phyloP scores from a whole-genome alignment of 257 asterid species.

The Echium plantagineum region DNA sequence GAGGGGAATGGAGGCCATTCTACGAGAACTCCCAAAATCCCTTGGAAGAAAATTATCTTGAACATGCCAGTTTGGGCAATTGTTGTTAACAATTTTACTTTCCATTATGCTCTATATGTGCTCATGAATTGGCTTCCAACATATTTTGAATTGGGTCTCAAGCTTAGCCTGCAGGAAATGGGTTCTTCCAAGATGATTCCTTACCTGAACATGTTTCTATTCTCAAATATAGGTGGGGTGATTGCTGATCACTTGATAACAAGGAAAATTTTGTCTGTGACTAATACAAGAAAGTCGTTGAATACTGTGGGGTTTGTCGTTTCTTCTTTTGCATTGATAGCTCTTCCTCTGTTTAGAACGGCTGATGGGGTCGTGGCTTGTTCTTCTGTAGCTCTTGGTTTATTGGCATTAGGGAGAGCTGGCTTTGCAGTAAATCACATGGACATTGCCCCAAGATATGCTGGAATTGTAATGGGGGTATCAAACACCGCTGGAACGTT shows the following conservation, averaged over 20 bases:
- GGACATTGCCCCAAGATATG: constrained; percentile 3
- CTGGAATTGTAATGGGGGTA: constrained; percentile 5
- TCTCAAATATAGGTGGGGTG: constrained; percentile 7
- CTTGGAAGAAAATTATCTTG: neutral
- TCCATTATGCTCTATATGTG: neutral
- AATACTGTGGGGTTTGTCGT: constrained; percentile 1
- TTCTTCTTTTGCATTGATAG: constrained; percentile 3
- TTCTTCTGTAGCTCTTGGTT: constrained; percentile 5
- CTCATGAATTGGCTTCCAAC: constrained; percentile 6
- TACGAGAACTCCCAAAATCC: neutral
- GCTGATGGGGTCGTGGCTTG: neutral
- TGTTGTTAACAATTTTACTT: neutral
- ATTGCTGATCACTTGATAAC: constrained; percentile 2
- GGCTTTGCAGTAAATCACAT: constrained; percentile 2
- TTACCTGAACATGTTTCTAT: constrained; percentile 1
- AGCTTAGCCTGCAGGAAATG: constrained; percentile 3
- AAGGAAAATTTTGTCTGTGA: constrained; percentile 1
- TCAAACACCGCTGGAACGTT: constrained; percentile 2
- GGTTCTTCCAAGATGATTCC: constrained; percentile 5
- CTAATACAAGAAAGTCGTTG: neutral
- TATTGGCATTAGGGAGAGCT: constrained; percentile 7
- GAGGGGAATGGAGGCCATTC: neutral
- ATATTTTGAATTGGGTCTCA: constrained; percentile 3
- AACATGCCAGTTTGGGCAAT: neutral
- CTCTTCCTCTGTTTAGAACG: constrained; percentile 3